These are phyloP conservation scores for Suillus bovinus DNA, from an alignment of 768 basidiomycete genomes.

Conservation along the genomic window DNA sequence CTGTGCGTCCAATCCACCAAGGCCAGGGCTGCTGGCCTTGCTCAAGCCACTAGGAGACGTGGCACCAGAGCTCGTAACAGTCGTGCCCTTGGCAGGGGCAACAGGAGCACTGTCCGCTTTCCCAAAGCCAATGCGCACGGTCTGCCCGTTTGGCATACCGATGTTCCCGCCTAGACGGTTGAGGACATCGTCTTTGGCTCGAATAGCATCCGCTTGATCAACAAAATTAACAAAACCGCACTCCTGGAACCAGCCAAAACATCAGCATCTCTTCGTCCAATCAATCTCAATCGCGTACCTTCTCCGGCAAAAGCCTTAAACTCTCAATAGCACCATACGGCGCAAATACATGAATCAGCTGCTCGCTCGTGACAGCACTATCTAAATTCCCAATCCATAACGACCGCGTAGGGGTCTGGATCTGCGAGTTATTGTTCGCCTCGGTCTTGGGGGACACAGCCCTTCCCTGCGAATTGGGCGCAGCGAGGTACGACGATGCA, in stretches of 20 bases:
- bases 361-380: conserved; percentile 90
- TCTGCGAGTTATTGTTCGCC: conserved; percentile 59
- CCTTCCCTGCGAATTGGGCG: conserved; percentile 67
- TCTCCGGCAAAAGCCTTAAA: conserved; percentile 91
- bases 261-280: conserved; percentile 20
- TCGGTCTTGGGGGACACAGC: conserved; percentile 86
- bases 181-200: conserved; percentile 96
- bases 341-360: conserved; percentile 93
- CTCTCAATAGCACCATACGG: conserved; percentile 98
- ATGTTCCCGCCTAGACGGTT: conserved; percentile 94
- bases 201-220: conserved; percentile 92
- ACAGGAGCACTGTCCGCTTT: conserved; percentile 97
- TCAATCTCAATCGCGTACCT: conserved; percentile 50
- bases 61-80: conserved; percentile 60
- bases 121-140: conserved; percentile 96
- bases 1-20: conserved; percentile 78
- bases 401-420: conserved; percentile 92
- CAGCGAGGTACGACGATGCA: conserved; percentile 65
- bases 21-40: conserved; percentile 53
- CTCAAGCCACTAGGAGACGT: conserved; percentile 57
- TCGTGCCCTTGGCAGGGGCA: conserved; percentile 77
- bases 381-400: conserved; percentile 99
- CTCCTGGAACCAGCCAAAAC: conserved; percentile 54
- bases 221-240: conserved; percentile 99
- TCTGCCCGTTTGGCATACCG: conserved; percentile 92